phyloP scores from a whole-genome alignment of 1,284 basidiomycete species.

The Heterobasidion irregulare region DNA sequence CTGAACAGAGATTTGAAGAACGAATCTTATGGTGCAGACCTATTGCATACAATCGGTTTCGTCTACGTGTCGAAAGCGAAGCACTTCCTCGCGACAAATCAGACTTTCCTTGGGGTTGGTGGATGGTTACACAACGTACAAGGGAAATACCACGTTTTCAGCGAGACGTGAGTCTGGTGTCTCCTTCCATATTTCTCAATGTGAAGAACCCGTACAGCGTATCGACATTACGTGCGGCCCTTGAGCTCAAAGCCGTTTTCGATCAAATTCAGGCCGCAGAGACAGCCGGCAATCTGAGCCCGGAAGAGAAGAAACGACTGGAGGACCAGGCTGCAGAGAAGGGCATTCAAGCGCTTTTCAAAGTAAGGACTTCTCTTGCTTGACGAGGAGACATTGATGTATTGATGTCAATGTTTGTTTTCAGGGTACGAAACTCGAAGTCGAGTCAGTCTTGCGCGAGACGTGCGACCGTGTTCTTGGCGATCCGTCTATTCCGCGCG shows the following conservation, averaged over 20 bases:
- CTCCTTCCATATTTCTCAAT: no score
- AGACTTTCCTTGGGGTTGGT: conserved; percentile 74
- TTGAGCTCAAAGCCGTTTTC: conserved; percentile 92
- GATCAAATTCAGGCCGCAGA: conserved; percentile 93
- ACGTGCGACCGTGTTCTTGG: conserved; percentile 84
- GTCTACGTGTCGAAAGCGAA: conserved; percentile 83
- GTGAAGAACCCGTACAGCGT: conserved; percentile 40
- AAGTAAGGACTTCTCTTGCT: conserved; percentile 34
- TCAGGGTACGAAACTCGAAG: conserved; percentile 90
- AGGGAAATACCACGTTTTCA: conserved; percentile 89
- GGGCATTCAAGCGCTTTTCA: conserved; percentile 88
- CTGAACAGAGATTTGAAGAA: conserved; percentile 42
- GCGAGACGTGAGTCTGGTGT: conserved; percentile 65
- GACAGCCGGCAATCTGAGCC: conserved; percentile 75
- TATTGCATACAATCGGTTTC: conserved; percentile 87
- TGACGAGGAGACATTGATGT: neutral
- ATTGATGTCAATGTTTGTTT: neutral
- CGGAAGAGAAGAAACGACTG: conserved; percentile 83
- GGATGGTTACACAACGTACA: conserved; percentile 95
- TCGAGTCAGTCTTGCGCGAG: conserved; percentile 90
- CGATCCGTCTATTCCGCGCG: conserved; percentile 41
- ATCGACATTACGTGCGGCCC: conserved; percentile 80
- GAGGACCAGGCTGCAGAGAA: conserved; percentile 98
- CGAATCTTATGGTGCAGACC: conserved; percentile 91
- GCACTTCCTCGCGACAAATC: conserved; percentile 73